Base-by-base conservation (phyloP, 306 rosid genomes). In the Clitoria ternatea region DNA sequence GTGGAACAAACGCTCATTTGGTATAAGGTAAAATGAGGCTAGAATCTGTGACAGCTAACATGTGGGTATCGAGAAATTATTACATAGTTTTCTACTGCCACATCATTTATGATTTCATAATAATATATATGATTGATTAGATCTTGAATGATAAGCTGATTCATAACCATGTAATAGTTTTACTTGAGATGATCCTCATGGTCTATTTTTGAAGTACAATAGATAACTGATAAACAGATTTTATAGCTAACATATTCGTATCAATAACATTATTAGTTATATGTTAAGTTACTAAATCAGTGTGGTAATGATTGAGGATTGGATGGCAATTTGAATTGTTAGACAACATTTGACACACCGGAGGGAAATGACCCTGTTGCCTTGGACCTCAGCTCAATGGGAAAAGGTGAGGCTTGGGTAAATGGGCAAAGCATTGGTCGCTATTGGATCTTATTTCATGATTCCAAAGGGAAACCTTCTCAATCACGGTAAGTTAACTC, bases 361-460 rank as follows among this genome's bases (percentile, higher is more conserved):
- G n/a, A 42, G 45, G 96, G 90, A 72, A 66, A 85, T 56, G 83
- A 79, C 27, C 77, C 90, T 13, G 53, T 89, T 19, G 87, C 32
- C 10, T 76, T 87, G 53, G 73, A 89, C 78, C 85, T 89, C 14
- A 48, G 83, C 37, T 69, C 90, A 2, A 89, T 85, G 96, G 96
- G 90, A 36, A 89, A 89, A 82, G 96, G 92, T 1, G 92, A 87
- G 53, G 85, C 63, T 49, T 89, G 90, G 90, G 68, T 87, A 2
- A 89, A 89, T 69, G 96, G 81, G 17, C 77, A 76, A 68, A 86
- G 92, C 83, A 89, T 89, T 37, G 96, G 96, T 71, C 92, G 96
- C 1, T 89, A 85, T 85, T 89, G 96, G 92, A 71, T 85, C 59
- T 69, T 83, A 19, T 87, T 89, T 67, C 85, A 19, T 57, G 81